Percentiles rank a stretch among this genome's conserved stretches.
These are phyloP conservation scores for Fistulinella prunicolor DNA, from an alignment of 768 basidiomycete species.

Conservation along the genomic window DNA sequence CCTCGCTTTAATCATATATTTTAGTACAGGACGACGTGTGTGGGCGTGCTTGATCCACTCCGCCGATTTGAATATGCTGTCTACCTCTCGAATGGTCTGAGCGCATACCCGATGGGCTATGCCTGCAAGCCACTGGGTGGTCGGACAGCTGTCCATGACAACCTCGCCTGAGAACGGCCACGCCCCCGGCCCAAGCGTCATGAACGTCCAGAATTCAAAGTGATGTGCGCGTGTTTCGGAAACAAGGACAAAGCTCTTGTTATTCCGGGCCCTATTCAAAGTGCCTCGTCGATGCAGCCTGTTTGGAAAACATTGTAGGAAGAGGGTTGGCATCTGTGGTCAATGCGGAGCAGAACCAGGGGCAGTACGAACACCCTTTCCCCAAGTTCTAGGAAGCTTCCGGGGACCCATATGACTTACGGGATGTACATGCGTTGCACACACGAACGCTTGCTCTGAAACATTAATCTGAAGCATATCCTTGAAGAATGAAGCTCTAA, in stretches of 20 bases:
- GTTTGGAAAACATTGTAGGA: background rate
- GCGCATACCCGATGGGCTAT: background rate
- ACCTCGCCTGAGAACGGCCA: background rate
- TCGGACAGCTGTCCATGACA: background rate
- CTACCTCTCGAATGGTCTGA: background rate
- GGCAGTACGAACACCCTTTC: background rate
- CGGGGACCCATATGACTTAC: background rate
- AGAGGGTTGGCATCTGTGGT: slow-evolving; percentile 10
- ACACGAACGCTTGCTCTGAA: slow-evolving; percentile 1
- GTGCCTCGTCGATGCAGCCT: background rate
- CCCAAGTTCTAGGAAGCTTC: background rate
- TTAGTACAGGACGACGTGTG: too few species aligned
- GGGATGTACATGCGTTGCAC: slow-evolving; percentile 9
- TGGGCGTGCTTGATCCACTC: background rate
- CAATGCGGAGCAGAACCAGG: slow-evolving; percentile 1
- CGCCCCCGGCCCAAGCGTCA: background rate
- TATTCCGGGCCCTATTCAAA: background rate
- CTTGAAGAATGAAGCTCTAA: slow-evolving; percentile 8
- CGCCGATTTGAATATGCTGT: background rate
- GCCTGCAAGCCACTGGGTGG: background rate
- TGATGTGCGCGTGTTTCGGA: too few species aligned
- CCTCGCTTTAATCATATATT: background rate
- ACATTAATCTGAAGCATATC: slow-evolving; percentile 21
- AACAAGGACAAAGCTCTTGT: too few species aligned
- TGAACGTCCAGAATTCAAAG: background rate